phyloP scores from a whole-genome alignment of 2,329 filamentous ascomycete species.

The Clarireedia monteithiana region DNA sequence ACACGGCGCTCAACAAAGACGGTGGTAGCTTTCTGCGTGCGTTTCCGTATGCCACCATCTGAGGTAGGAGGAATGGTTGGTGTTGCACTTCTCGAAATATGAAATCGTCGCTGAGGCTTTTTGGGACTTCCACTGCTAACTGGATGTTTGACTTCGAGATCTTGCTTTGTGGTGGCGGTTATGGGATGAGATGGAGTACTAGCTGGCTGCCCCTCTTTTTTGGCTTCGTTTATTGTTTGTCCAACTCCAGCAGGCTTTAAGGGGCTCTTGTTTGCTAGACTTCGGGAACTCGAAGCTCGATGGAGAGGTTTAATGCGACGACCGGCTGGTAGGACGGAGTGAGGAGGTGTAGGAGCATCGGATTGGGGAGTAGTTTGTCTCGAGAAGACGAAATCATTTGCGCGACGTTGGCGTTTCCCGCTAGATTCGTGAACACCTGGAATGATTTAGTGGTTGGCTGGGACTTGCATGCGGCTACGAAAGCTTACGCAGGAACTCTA shows the following conservation, averaged over 20 bases:
- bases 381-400: slow-evolving; percentile 24
- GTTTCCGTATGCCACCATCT: slow-evolving; percentile 12
- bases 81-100: slow-evolving; percentile 42
- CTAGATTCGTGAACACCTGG: slow-evolving; percentile 25
- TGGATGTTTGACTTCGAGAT: not conserved
- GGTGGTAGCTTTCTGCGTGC: slow-evolving; percentile 30
- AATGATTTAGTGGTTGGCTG: not conserved
- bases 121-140: not conserved
- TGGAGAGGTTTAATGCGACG: slow-evolving; percentile 19
- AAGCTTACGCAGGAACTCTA: slow-evolving; percentile 28
- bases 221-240: not conserved
- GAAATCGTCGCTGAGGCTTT: slow-evolving; percentile 41
- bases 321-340: slow-evolving; percentile 6
- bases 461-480: too few species aligned
- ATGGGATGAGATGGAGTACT: not conserved
- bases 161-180: not conserved
- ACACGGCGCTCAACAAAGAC: slow-evolving; percentile 49
- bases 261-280: not conserved
- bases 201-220: not conserved
- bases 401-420: slow-evolving; percentile 21
- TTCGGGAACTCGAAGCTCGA: slow-evolving; percentile 11
- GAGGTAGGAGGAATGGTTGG: not conserved
- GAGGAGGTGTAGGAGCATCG: not conserved
- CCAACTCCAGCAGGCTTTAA: not conserved
- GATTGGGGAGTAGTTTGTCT: slow-evolving; percentile 16